phyloP scores from a whole-genome alignment of 2,329 filamentous ascomycete genomes.

The Cladosporium halotolerans region DNA sequence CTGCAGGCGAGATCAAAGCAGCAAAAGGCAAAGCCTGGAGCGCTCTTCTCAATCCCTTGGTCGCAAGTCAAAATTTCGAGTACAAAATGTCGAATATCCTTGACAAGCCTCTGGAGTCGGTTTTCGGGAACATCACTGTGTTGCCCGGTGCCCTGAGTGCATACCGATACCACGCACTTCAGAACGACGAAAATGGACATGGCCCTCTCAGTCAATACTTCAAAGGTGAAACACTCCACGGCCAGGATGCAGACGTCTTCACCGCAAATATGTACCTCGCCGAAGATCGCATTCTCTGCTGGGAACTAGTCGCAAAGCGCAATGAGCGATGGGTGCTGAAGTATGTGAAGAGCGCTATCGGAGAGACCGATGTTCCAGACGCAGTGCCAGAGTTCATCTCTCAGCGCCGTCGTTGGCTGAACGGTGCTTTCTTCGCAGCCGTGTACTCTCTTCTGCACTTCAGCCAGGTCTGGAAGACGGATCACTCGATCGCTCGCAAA shows the following conservation, averaged over 20 bases:
- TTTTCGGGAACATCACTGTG: conserved; percentile 97
- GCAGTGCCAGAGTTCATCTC: conserved; percentile 94
- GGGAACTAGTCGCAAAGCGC: conserved; percentile 92
- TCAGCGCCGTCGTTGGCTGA: conserved; percentile 92
- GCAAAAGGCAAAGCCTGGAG: conserved; percentile 82
- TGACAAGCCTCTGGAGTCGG: conserved; percentile 92
- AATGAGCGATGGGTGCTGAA: conserved; percentile 95
- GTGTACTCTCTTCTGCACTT: conserved; percentile 97
- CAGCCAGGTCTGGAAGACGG: conserved; percentile 84
- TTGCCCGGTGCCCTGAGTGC: conserved; percentile 90
- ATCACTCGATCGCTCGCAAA: conserved; percentile 85
- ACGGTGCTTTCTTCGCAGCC: conserved; percentile 96
- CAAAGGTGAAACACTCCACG: conserved; percentile 95
- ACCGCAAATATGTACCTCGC: conserved; percentile 95
- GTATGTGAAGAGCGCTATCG: conserved; percentile 93
- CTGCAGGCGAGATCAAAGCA: conserved; percentile 95
- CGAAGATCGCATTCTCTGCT: conserved; percentile 84
- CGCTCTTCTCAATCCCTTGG: conserved; percentile 84
- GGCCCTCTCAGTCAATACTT: conserved; percentile 97
- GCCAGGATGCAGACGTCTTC: conserved; percentile 92
- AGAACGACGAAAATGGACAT: conserved; percentile 93
- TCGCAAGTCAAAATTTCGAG: conserved; percentile 97
- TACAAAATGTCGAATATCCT: conserved; percentile 99
- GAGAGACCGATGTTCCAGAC: conserved; percentile 96
- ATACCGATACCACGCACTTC: conserved; percentile 90